Conservation (phyloP, 257 asterid genomes). For the Verbena officinalis region DNA sequence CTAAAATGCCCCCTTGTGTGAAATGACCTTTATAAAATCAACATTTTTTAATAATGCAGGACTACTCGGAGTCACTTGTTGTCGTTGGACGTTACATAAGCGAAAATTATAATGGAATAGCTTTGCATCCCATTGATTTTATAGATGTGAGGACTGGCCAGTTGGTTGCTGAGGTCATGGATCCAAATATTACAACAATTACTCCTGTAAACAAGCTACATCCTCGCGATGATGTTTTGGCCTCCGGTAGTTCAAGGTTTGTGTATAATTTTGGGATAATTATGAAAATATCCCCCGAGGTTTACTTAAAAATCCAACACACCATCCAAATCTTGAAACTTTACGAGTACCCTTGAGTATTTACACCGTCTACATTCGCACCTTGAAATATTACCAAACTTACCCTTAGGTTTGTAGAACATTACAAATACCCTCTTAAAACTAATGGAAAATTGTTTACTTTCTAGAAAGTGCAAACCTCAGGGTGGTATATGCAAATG, state of each 20-base stretch:
- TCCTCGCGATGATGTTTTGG: conserved; percentile 90
- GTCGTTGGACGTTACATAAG: conserved; percentile 96
- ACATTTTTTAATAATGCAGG: conserved; percentile 50
- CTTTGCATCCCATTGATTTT: conserved; percentile 94
- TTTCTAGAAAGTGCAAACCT: no score
- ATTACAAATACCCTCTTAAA: no score
- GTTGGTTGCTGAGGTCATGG: conserved; percentile 87
- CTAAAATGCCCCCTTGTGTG: background rate
- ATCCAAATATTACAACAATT: conserved; percentile 91
- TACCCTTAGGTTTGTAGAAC: no score
- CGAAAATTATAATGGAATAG: conserved; percentile 84
- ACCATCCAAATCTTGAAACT: no score
- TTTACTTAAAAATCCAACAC: no score
- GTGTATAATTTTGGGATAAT: conserved; percentile 30
- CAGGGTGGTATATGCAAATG: no score
- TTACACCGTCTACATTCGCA: no score
- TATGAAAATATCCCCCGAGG: no score
- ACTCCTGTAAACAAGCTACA: conserved; percentile 95
- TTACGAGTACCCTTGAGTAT: no score
- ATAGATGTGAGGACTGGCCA: conserved; percentile 83
- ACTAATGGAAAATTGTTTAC: no score
- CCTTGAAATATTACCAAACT: no score
- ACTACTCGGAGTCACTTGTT: conserved; percentile 81
- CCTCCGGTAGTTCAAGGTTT: conserved; percentile 96
- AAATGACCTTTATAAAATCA: conserved; percentile 7